Base-by-base conservation (phyloP, 2,329 filamentous ascomycete genomes). In the Colletotrichum truncatum region DNA sequence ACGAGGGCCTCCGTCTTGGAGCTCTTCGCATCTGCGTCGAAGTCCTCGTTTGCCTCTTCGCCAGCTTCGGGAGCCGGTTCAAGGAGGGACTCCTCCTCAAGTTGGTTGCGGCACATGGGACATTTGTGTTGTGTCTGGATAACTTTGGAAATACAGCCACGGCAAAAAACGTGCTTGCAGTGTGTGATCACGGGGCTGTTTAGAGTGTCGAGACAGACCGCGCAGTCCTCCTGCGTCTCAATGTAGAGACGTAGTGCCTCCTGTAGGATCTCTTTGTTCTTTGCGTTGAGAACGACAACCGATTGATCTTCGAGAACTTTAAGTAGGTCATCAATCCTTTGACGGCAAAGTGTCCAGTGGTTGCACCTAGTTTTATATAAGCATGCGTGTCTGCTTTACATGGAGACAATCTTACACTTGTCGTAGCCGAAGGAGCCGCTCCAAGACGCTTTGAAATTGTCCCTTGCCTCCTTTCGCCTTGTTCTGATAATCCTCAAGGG, bases 1-100 rank as follows among this genome's bases (percentile, higher is more conserved):
- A 96, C 80, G 12, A 97, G 81, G 0, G 91, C 90, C 70, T 94
- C 90, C 3, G 94, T 93, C 78, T 97, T 97, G 69, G 91, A 94
- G 75, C 91, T 94, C 70, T 89, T 89, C 11, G 85, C 86, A 36
- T 90, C 84, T 0, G 85, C 80, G 70, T 94, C 88, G 5, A 89
- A 85, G 23, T 84, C 81, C 3, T 81, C 77, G 23, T 82, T 80
- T 1, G 82, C 80, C 1, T 82, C 80, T 18, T 79, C 79, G 3
- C 81, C 73, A 6, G 78, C 77, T 56, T 90, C 86, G 2, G 85
- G 83, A 1, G 87, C 85, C 1, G 93, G 91, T 28, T 89, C 91
- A 0, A 96, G 85, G 0, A 86, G 81, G 3, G 85, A 81, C 1
- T 82, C 82, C 59, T 89, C 84, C 11, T 84, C 80, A 14, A 97